These are phyloP conservation scores for Teratosphaeria epicoccoides DNA, from an alignment of 2,329 filamentous ascomycete genomes.

Conservation along the genomic window DNA sequence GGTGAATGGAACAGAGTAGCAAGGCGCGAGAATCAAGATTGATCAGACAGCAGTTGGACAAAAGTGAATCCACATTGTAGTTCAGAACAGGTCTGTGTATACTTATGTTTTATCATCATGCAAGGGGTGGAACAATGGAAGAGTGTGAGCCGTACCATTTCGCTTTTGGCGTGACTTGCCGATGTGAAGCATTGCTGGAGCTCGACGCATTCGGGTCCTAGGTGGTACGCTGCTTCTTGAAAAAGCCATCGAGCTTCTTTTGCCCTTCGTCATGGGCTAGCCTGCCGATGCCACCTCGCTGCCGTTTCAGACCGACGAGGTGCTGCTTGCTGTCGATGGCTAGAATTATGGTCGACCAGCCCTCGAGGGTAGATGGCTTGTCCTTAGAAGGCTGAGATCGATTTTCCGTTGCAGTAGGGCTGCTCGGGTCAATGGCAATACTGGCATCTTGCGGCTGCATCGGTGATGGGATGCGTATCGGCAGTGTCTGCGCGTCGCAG, in stretches of 20 bases:
- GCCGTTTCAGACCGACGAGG: slow-evolving; percentile 63
- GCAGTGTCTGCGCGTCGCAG: not conserved
- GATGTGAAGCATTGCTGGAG: not conserved
- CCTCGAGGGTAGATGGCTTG: slow-evolving; percentile 12
- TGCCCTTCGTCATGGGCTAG: slow-evolving; percentile 65
- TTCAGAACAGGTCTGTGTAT: slow-evolving; percentile 26
- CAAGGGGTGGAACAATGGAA: not conserved
- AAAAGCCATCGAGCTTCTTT: slow-evolving; percentile 66
- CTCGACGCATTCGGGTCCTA: slow-evolving; percentile 6
- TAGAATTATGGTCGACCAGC: slow-evolving; percentile 44
- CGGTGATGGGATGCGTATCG: not conserved
- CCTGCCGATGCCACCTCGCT: slow-evolving; percentile 72
- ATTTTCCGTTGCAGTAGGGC: not conserved
- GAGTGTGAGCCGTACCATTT: not conserved
- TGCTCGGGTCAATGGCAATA: not conserved
- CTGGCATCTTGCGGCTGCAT: not conserved
- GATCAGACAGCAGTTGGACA: slow-evolving; percentile 28
- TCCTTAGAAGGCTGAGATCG: not conserved
- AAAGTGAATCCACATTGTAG: slow-evolving; percentile 20
- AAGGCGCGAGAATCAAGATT: not conserved
- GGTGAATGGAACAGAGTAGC: not conserved
- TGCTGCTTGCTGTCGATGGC: slow-evolving; percentile 62
- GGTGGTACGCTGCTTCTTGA: slow-evolving; percentile 39
- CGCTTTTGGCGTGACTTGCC: not conserved
- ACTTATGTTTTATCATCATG: slow-evolving; percentile 20